Evolutionary conservation across 495 filamentous ascomycete genomes (phyloP).

Genomic region (Daldinia vernicosa): DNA sequence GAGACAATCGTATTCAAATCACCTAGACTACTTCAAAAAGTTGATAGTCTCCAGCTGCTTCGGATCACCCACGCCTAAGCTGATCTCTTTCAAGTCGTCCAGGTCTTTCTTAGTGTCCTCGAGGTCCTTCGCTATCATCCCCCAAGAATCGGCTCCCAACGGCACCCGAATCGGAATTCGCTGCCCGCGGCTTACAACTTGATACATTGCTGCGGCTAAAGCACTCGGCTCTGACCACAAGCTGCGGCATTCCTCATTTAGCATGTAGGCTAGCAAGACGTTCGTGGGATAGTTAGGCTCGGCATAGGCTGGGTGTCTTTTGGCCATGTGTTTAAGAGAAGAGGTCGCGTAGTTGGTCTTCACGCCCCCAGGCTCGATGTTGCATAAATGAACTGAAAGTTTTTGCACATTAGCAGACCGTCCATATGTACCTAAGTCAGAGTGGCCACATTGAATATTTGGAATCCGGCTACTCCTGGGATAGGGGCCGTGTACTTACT

Average conservation of each 20-base stretch:
- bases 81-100: constrained; percentile 50
- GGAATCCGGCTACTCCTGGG: background rate
- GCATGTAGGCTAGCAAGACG: constrained; percentile 47
- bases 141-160: constrained; percentile 56
- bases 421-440: background rate
- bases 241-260: constrained; percentile 42
- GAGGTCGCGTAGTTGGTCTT: constrained; percentile 55
- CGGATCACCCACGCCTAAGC: constrained; percentile 44
- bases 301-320: constrained; percentile 52
- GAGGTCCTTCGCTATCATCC: constrained; percentile 45
- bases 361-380: constrained; percentile 61
- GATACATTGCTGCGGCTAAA: constrained; percentile 52
- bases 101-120: constrained; percentile 38
- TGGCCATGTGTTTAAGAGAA: constrained; percentile 32
- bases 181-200: constrained; percentile 47
- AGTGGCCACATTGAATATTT: background rate
- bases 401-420: background rate
- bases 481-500: constrained; percentile 35
- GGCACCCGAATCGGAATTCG: constrained; percentile 56
- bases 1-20: too few relatives aligned
- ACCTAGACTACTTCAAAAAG: constrained; percentile 33
- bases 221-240: constrained; percentile 49
- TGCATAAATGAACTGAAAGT: constrained; percentile 54
- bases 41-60: constrained; percentile 41
- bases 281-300: constrained; percentile 50